phyloP scores from a whole-genome alignment of 2,329 filamentous ascomycete species.

The Phialocephala sp. region DNA sequence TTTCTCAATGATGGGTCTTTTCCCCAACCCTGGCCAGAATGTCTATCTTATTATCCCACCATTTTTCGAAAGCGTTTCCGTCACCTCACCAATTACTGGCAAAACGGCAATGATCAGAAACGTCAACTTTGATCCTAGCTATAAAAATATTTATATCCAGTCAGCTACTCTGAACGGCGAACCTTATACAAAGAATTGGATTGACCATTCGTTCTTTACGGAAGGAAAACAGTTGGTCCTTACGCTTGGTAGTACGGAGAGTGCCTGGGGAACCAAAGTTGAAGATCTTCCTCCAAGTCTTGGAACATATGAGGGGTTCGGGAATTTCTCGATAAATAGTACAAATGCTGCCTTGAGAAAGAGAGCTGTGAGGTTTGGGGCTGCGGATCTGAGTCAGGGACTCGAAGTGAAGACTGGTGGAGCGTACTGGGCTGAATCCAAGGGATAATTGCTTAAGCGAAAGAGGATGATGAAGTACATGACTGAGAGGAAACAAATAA shows the following conservation, averaged over 20 bases:
- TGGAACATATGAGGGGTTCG: constrained; percentile 37
- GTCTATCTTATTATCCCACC: constrained; percentile 74
- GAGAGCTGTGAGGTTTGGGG: constrained; percentile 32
- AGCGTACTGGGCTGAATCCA: constrained; percentile 32
- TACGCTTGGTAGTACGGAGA: constrained; percentile 63
- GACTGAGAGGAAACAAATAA: too few species aligned
- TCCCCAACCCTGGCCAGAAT: constrained; percentile 72
- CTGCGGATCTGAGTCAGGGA: constrained; percentile 12
- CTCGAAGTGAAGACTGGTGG: constrained; percentile 31
- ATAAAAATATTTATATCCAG: constrained; percentile 67
- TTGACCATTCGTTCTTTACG: constrained; percentile 71
- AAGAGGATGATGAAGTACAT: too few species aligned
- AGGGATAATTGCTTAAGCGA: not conserved
- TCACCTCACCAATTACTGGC: constrained; percentile 62
- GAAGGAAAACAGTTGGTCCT: constrained; percentile 69
- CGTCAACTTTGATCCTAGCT: constrained; percentile 64
- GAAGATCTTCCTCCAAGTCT: constrained; percentile 67
- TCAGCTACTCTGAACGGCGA: constrained; percentile 65
- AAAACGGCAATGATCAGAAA: constrained; percentile 65
- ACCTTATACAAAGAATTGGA: constrained; percentile 69
- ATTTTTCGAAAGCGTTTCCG: constrained; percentile 65
- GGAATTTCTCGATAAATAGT: constrained; percentile 28
- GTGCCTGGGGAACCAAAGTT: constrained; percentile 64
- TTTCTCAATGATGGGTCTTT: constrained; percentile 51
- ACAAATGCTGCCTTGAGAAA: constrained; percentile 16